Evolutionary conservation across 2,329 filamentous ascomycete genomes (phyloP), one percentile per base, ranked within the genome.

Genomic region (Aspergillus uvarum): DNA sequence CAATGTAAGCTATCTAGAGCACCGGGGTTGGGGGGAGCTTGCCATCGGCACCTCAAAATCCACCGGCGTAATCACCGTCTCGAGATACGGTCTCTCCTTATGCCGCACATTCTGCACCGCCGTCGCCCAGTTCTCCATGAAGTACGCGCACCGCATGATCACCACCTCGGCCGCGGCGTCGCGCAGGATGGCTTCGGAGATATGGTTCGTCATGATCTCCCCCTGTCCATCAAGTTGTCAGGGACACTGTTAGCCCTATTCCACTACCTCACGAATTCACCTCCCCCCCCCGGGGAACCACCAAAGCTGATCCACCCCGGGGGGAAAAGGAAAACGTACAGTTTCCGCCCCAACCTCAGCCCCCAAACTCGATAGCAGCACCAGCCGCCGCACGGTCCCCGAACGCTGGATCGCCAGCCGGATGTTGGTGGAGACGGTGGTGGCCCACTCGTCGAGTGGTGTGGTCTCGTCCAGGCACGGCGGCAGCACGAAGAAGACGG

Each of bases 81-180:
- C 51, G 2, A 64, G 56, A 38, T 56, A 59, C 47, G 64, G 59
- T 3, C 49, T 7, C 24, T 62, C 42, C 3, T 47, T 49, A 22
- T 47, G 54, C 2, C 32, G 32, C 0, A 63, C 56, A 1, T 60
- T 58, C 11, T 31, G 12, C 5, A 63, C 22, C 2, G 21, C 48
- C 1, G 51, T 19, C 4, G 56, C 59, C 64, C 64, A 66, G 19
- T 64, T 64, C 29, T 66, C 64, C 62, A 66, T 66, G 29, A 66
- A 61, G 49, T 63, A 66, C 5, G 60, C 50, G 24, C 62, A 63
- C 42, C 64, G 51, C 11, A 62, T 53, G 35, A 66, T 51, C 5
- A 63, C 49, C 3, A 64, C 57, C 56, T 66, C 62, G 2, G 51
- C 48, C 12, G 59, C 59, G 1, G 62, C 52, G 3, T 58, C 58